Conservation (phyloP, 805 yeast genomes). For the Candida xiaguanensis region DNA sequence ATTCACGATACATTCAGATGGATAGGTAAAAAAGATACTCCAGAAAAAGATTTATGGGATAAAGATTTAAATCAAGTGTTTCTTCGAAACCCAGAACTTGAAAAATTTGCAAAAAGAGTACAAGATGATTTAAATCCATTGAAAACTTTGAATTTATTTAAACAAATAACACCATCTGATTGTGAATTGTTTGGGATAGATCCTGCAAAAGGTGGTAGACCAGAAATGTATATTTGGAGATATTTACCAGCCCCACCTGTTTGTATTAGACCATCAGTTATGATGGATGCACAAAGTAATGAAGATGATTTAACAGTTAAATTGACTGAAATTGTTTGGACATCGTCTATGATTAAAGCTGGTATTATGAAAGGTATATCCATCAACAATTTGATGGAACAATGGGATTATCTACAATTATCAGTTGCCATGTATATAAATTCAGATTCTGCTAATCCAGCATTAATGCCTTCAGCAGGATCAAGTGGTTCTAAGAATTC, state of each 20-base stretch:
- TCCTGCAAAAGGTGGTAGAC: constrained; percentile 83
- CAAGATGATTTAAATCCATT: constrained; percentile 93
- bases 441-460: constrained; percentile 86
- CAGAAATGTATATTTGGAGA: constrained; percentile 95
- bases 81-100: constrained; percentile 79
- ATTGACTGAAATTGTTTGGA: constrained; percentile 94
- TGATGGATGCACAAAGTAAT: constrained; percentile 88
- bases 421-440: constrained; percentile 97
- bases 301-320: constrained; percentile 98
- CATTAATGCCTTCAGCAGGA: constrained; percentile 67
- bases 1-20: constrained; percentile 95
- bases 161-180: constrained; percentile 79
- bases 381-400: constrained; percentile 92
- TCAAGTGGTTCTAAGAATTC: constrained; percentile 49
- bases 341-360: constrained; percentile 88
- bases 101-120: constrained; percentile 79
- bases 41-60: constrained; percentile 85
- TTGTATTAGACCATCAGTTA: constrained; percentile 95
- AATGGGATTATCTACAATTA: constrained; percentile 95
- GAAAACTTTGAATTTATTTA: constrained; percentile 81
- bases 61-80: constrained; percentile 76
- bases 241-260: constrained; percentile 99
- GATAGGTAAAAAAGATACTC: constrained; percentile 85
- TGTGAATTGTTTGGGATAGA: constrained; percentile 92
- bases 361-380: constrained; percentile 95